These are phyloP conservation scores for Carex pumila DNA, from an alignment of 176 grass and related monocot species.

Conservation along the genomic window DNA sequence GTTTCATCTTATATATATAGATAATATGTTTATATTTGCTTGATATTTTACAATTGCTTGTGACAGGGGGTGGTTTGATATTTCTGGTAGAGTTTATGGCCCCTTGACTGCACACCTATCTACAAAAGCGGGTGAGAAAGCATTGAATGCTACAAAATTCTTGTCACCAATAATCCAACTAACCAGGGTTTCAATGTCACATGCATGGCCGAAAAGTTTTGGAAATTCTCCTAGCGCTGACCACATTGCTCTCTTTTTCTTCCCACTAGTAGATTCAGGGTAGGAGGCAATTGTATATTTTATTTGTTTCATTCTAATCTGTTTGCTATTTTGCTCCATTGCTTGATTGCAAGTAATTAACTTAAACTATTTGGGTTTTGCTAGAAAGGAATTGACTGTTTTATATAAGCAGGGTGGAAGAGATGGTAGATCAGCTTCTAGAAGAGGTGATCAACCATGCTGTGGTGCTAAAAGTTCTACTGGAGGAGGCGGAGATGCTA, in stretches of 20 bases:
- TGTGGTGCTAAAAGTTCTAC: constrained; percentile 31
- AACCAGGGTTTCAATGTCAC: constrained; percentile 30
- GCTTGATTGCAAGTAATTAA: not conserved
- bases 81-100: constrained; percentile 21
- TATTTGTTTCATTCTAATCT: constrained; percentile 7
- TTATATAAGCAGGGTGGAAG: constrained; percentile 25
- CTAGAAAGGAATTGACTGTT: not conserved
- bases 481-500: constrained; percentile 35
- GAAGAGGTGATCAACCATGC: constrained; percentile 20
- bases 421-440: constrained; percentile 24
- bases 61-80: constrained; percentile 52
- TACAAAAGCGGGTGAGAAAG: constrained; percentile 48
- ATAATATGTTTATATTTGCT: not conserved
- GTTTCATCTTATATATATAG: no score
- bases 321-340: not conserved
- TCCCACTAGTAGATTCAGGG: constrained; percentile 29
- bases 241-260: constrained; percentile 67
- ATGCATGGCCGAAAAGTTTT: constrained; percentile 62
- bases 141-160: constrained; percentile 24
- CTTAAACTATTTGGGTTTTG: not conserved
- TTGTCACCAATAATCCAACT: constrained; percentile 38
- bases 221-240: constrained; percentile 36
- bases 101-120: constrained; percentile 45
- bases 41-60: constrained; percentile 12
- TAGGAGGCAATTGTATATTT: constrained; percentile 11